Base-by-base conservation (phyloP, 129 eudicot genomes). In the Chrysanthemum lavandulifolium region DNA sequence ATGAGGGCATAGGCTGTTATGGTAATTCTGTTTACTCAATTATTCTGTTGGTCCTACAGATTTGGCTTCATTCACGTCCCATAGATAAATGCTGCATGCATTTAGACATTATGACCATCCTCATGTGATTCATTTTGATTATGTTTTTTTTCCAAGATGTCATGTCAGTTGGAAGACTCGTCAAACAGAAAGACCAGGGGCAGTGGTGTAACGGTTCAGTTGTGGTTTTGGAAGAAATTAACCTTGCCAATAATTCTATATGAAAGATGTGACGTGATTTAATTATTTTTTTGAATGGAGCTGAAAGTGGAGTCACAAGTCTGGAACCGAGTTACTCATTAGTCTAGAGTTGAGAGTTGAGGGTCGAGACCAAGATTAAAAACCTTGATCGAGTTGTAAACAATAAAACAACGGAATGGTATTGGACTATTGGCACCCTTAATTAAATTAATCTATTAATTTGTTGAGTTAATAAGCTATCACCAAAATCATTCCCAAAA, bases 51-150 rank as follows among this genome's bases (percentile, higher is more conserved):
- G 75, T 50, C 81, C 81, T 31, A 63, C 76, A 11, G 58, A 25
- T 77, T 73, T 63, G 70, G 54, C 61, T 61, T 54, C 58, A 70
- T 78, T 48, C 73, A 65, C 65, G 71, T 71, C 49, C 65, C 61
- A 43, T 70, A 56, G 60, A 9, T 67, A 67, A n/a, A 13, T 57
- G 43, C 47, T 70, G 47, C 75, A 13, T 29, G 47, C 63, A 65
- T 64, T 13, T 72, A 73, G 78, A 65, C 68, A 72, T 66, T 29
- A 78, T 72, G 61, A 66, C 67, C 40, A 71, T 47, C 36, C 63
- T 65, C 82, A 78, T 78, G 82, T 78, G 82, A 56, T 64, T 10
- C 54, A 65, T 56, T 72, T 68, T 71, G 73, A 78, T 78, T 78
- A 10, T 78, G 82, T 65, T 70, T 69, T 72, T 66, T 53, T 67